phyloP scores from a whole-genome alignment of 2,329 filamentous ascomycete genomes.

The Fusarium penzigii region DNA sequence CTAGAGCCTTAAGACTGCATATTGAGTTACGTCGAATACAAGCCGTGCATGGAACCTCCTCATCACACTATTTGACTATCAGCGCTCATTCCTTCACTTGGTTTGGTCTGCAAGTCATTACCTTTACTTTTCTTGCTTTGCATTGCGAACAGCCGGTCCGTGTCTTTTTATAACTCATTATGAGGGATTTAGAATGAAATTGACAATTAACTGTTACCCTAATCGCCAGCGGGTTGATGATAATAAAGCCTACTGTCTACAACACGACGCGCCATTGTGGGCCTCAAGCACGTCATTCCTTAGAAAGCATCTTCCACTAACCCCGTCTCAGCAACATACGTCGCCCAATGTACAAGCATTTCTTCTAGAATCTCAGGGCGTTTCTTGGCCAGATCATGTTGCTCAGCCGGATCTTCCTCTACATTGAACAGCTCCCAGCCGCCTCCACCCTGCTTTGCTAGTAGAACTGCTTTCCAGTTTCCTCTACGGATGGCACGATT shows the following conservation, averaged over 20 bases:
- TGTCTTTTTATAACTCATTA: slow-evolving; percentile 2
- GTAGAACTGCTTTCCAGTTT: slow-evolving; percentile 57
- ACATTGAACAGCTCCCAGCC: slow-evolving; percentile 13
- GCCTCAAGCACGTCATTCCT: slow-evolving; percentile 2
- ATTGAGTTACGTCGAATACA: slow-evolving; percentile 1
- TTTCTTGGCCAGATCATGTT: not conserved
- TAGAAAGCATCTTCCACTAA: slow-evolving; percentile 4
- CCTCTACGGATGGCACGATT: slow-evolving; percentile 53
- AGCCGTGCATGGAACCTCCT: not conserved
- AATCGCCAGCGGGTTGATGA: not conserved
- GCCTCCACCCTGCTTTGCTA: not conserved
- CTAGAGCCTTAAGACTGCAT: slow-evolving; percentile 1
- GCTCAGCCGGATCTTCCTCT: slow-evolving; percentile 4
- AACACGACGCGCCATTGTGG: slow-evolving; percentile 1
- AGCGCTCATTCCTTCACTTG: not conserved
- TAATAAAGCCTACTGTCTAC: not conserved
- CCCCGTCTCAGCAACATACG: slow-evolving; percentile 11
- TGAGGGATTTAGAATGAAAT: not conserved
- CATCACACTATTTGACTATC: not conserved
- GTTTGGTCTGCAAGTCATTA: slow-evolving; percentile 1
- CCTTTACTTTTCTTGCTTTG: slow-evolving; percentile 6
- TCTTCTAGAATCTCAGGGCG: slow-evolving; percentile 8
- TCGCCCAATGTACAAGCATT: slow-evolving; percentile 1
- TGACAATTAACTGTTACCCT: not conserved
- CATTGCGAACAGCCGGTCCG: slow-evolving; percentile 1